Evolutionary conservation across 345 rosid species (phyloP).

Genomic region (Euphorbia peplus): DNA sequence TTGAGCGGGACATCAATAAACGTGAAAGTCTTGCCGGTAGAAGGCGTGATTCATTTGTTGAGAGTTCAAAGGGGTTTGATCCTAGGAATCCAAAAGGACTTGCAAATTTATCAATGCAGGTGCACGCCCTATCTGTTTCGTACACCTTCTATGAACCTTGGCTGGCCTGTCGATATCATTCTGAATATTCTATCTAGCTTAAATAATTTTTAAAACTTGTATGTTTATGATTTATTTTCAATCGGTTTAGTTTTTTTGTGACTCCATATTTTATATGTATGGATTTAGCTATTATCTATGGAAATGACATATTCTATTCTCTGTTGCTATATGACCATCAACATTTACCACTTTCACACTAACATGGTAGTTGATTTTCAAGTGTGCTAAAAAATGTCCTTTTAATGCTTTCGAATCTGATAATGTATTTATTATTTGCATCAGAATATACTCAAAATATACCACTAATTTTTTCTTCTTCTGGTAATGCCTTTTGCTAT

Average conservation of each 20-base stretch:
- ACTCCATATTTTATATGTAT: neutral
- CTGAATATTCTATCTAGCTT: neutral
- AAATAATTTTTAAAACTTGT: neutral
- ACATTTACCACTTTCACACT: neutral
- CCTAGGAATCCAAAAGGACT: constrained; percentile 37
- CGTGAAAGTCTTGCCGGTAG: constrained; percentile 77
- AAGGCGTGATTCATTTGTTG: constrained; percentile 64
- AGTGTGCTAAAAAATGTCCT: neutral
- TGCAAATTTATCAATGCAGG: constrained; percentile 42
- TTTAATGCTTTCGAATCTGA: neutral
- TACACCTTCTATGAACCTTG: neutral
- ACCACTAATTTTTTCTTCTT: neutral
- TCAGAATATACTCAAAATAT: neutral
- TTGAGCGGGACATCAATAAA: constrained; percentile 80
- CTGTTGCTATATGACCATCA: neutral
- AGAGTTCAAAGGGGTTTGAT: constrained; percentile 46
- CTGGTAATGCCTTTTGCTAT: neutral
- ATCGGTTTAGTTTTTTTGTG: neutral
- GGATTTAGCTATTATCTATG: constrained; percentile 3
- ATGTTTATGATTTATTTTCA: neutral
- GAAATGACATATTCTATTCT: neutral
- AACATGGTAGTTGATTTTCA: neutral
- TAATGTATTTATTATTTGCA: neutral
- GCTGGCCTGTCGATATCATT: neutral
- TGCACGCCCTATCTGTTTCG: constrained; percentile 12